Conservation (phyloP, 352 stramenopile species). For the Pythium guiyangense region DNA sequence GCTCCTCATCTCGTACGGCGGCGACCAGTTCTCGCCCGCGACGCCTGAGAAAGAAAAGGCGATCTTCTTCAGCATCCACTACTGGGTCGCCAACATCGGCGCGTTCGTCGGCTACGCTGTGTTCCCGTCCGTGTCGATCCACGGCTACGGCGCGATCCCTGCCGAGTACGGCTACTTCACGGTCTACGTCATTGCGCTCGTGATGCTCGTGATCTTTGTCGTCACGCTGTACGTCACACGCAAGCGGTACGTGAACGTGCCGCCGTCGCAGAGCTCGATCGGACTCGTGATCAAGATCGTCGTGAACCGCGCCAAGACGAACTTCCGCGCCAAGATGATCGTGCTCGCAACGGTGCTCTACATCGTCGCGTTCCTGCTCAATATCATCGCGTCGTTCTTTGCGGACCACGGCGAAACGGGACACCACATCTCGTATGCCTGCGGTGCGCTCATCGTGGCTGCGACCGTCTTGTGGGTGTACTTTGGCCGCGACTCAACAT, state of each 20-base stretch:
- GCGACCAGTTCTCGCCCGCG: conserved; percentile 54
- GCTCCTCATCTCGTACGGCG: conserved; percentile 55
- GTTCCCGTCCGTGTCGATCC: conserved; percentile 68
- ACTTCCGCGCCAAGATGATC: conserved; percentile 27
- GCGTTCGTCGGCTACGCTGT: conserved; percentile 71
- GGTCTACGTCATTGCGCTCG: conserved; percentile 52
- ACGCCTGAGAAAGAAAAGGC: conserved; percentile 38
- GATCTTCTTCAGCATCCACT: conserved; percentile 81
- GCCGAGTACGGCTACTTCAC: conserved; percentile 77
- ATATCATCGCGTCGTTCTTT: conserved; percentile 51
- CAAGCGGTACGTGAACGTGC: conserved; percentile 46
- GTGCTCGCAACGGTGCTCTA: conserved; percentile 35
- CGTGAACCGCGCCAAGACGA: conserved; percentile 18
- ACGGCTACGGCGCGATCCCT: conserved; percentile 57
- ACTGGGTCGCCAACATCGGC: conserved; percentile 74
- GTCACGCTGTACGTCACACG: conserved; percentile 33
- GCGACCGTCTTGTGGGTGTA: conserved; percentile 39
- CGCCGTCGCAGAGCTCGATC: conserved; percentile 33
- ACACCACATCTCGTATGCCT: conserved; percentile 44
- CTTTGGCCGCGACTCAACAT: conserved; percentile 37
- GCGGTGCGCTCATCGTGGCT: conserved; percentile 14
- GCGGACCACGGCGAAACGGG: conserved; percentile 27
- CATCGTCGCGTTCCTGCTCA: conserved; percentile 38
- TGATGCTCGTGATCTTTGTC: conserved; percentile 36
- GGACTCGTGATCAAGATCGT: conserved; percentile 38